Conservation (phyloP, 805 yeast species). For the Lachancea sp. region DNA sequence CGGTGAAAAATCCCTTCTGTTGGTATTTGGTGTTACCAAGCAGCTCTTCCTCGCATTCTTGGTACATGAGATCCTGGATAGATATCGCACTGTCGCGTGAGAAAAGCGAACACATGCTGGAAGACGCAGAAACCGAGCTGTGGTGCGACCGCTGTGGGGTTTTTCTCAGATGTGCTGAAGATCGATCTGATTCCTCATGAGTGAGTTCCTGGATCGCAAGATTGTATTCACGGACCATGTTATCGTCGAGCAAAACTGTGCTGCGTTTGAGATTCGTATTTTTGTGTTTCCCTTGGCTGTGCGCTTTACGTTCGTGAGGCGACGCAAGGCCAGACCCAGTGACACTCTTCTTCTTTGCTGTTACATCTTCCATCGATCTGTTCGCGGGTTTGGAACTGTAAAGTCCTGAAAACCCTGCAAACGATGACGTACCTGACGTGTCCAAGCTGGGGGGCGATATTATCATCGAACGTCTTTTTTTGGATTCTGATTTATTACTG, state of each 20-base stretch:
- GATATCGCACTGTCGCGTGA: constrained; percentile 18
- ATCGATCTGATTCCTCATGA: constrained; percentile 1
- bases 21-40: not conserved
- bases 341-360: not conserved
- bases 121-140: constrained; percentile 8
- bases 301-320: too few species aligned
- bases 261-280: constrained; percentile 18
- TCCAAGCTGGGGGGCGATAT: constrained; percentile 12
- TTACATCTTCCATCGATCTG: constrained; percentile 4
- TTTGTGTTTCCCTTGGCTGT: not conserved
- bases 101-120: constrained; percentile 18
- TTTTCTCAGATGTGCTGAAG: not conserved
- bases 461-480: constrained; percentile 25
- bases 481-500: constrained; percentile 2
- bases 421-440: constrained; percentile 2
- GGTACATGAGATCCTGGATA: constrained; percentile 23
- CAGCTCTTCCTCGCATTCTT: constrained; percentile 15
- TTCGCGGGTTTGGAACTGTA: constrained; percentile 3
- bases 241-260: constrained; percentile 25
- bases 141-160: constrained; percentile 3
- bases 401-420: constrained; percentile 3
- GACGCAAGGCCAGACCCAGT: too few species aligned
- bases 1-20: constrained; percentile 4
- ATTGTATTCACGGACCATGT: constrained; percentile 25
- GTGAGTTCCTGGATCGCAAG: constrained; percentile 17